Percentiles rank a stretch among this genome's conserved stretches.
These are phyloP conservation scores for Populus nigra DNA, from an alignment of 345 rosid genomes.

Conservation along the genomic window DNA sequence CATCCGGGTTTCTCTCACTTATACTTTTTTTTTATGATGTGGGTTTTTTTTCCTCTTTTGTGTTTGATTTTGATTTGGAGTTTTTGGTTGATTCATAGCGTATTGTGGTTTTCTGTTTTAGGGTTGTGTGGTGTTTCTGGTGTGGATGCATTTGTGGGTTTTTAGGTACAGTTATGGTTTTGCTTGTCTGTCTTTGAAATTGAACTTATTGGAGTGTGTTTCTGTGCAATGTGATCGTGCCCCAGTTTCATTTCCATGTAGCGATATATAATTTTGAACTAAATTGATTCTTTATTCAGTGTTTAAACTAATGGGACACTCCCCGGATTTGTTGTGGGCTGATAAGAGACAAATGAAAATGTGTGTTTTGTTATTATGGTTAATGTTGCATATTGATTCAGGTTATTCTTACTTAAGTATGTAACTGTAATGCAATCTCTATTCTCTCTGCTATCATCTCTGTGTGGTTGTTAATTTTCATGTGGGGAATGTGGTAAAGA, in stretches of 20 bases:
- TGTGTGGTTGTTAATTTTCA: background rate
- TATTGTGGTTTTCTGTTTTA: background rate
- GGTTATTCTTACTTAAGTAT: background rate
- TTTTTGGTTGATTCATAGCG: background rate
- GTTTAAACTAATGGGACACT: background rate
- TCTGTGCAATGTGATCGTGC: background rate
- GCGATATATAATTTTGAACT: background rate
- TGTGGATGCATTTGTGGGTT: background rate
- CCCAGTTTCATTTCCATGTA: background rate
- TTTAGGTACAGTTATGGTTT: background rate
- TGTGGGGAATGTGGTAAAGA: background rate
- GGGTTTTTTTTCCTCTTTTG: background rate
- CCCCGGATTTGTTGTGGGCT: background rate
- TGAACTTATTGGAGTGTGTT: background rate
- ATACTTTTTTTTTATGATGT: background rate
- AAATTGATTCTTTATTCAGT: background rate
- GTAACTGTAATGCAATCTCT: background rate
- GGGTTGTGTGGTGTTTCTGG: background rate
- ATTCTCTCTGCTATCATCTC: background rate
- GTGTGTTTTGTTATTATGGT: background rate
- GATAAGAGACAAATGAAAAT: background rate
- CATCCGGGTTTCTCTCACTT: background rate
- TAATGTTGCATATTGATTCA: background rate
- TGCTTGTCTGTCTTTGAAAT: background rate
- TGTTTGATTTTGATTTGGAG: background rate